These are phyloP conservation scores for Hysterium pulicare DNA, from an alignment of 2,329 filamentous ascomycete species.

Conservation along the genomic window DNA sequence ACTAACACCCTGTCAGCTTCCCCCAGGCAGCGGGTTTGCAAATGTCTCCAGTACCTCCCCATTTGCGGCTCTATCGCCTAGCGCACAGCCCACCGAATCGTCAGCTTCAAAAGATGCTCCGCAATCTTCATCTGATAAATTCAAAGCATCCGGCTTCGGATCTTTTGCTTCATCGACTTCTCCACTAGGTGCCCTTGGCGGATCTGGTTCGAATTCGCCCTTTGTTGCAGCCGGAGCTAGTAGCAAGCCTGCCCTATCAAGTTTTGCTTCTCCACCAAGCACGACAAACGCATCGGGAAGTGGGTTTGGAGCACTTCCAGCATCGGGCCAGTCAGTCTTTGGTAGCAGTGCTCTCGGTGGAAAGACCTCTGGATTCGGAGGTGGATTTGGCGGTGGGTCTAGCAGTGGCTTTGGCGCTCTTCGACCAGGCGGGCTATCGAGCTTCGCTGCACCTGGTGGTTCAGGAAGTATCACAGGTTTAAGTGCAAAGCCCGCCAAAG, in stretches of 20 bases:
- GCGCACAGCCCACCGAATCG: slow-evolving; percentile 29
- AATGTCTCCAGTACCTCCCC: slow-evolving; percentile 47
- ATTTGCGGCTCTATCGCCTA: slow-evolving; percentile 44
- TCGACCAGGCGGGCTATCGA: slow-evolving; percentile 49
- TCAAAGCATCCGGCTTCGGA: slow-evolving; percentile 49
- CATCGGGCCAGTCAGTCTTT: slow-evolving; percentile 27
- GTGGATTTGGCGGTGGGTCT: slow-evolving; percentile 44
- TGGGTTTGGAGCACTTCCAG: slow-evolving; percentile 36
- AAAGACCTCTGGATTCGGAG: slow-evolving; percentile 35
- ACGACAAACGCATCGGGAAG: slow-evolving; percentile 11
- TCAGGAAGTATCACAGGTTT: slow-evolving; percentile 43
- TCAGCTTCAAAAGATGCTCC: slow-evolving; percentile 15
- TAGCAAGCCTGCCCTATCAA: slow-evolving; percentile 19
- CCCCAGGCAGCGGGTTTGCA: slow-evolving; percentile 41
- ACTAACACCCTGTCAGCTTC: slow-evolving; percentile 24
- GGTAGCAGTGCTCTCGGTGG: slow-evolving; percentile 8
- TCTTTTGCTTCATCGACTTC: slow-evolving; percentile 36
- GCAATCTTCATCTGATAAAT: slow-evolving; percentile 46
- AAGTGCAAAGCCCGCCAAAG: slow-evolving; percentile 62
- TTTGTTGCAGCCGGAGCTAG: slow-evolving; percentile 11
- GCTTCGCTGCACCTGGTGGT: slow-evolving; percentile 65
- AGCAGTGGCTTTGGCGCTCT: slow-evolving; percentile 38
- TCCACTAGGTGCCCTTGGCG: slow-evolving; percentile 32
- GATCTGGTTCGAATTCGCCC: slow-evolving; percentile 6
- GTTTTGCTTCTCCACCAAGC: slow-evolving; percentile 23